These are phyloP conservation scores for Suillus hirtellus DNA, from an alignment of 768 basidiomycete species.

Conservation along the genomic window DNA sequence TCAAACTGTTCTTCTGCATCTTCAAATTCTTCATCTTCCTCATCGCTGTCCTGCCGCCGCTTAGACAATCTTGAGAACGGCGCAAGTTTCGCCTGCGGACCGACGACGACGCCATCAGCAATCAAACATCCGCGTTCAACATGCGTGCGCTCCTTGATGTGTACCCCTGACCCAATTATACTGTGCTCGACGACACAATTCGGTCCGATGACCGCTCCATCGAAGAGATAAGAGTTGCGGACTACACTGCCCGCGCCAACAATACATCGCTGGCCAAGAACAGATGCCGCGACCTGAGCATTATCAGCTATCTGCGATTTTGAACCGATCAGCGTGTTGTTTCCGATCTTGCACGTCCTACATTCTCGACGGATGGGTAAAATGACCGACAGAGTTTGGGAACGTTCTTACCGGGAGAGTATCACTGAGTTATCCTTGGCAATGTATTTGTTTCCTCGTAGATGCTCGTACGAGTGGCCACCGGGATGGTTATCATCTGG, in stretches of 20 bases:
- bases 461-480: slow-evolving; percentile 80
- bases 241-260: slow-evolving; percentile 75
- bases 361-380: background rate
- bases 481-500: slow-evolving; percentile 92
- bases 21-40: slow-evolving; percentile 31
- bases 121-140: slow-evolving; percentile 81
- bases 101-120: slow-evolving; percentile 78
- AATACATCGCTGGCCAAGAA: slow-evolving; percentile 73
- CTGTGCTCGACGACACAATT: slow-evolving; percentile 72
- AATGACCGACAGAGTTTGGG: background rate
- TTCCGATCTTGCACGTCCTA: slow-evolving; percentile 81
- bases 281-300: slow-evolving; percentile 66
- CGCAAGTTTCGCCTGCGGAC: slow-evolving; percentile 63
- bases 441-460: slow-evolving; percentile 87
- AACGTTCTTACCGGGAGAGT: slow-evolving; percentile 69
- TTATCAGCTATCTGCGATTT: slow-evolving; percentile 66
- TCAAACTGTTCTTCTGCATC: slow-evolving; percentile 33
- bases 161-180: slow-evolving; percentile 80
- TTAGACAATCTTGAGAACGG: slow-evolving; percentile 77
- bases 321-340: slow-evolving; percentile 85
- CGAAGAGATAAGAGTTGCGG: slow-evolving; percentile 80
- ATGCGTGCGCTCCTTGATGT: slow-evolving; percentile 61
- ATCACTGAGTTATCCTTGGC: slow-evolving; percentile 74
- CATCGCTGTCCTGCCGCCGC: slow-evolving; percentile 36
- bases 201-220: slow-evolving; percentile 69